phyloP scores from a whole-genome alignment of 768 basidiomycete species.

The Psilocybe azurescens region DNA sequence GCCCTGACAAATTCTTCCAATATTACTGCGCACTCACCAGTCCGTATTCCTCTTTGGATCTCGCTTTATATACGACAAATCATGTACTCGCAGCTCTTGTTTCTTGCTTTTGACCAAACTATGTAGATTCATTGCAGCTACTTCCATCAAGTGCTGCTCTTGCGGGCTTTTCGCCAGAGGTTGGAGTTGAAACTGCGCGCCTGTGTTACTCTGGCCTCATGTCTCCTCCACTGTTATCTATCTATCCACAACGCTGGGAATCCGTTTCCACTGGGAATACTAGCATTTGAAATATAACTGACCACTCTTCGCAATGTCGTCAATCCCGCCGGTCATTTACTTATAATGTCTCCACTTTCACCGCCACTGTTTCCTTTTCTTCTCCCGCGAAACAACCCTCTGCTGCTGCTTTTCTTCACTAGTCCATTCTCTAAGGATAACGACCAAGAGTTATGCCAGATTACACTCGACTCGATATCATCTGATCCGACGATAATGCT shows the following conservation, averaged over 20 bases:
- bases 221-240: slow-evolving; percentile 14
- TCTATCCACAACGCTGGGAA: no score
- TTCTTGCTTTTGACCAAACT: not conserved
- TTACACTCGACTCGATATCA: not conserved
- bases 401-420: no score
- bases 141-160: slow-evolving; percentile 23
- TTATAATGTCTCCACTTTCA: no score
- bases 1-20: not conserved
- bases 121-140: not conserved
- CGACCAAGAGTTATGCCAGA: no score
- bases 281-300: no score
- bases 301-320: no score
- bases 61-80: not conserved
- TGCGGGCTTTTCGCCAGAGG: slow-evolving; percentile 48
- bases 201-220: slow-evolving; percentile 31
- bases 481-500: not conserved
- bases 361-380: slow-evolving; percentile 10
- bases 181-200: slow-evolving; percentile 22
- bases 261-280: no score
- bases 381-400: slow-evolving; percentile 15
- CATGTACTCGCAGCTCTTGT: not conserved
- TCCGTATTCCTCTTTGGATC: not conserved
- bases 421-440: no score
- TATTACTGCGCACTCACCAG: not conserved
- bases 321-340: no score